Conservation (phyloP, 2,329 filamentous ascomycete species). For the Ophiostoma piceae region DNA sequence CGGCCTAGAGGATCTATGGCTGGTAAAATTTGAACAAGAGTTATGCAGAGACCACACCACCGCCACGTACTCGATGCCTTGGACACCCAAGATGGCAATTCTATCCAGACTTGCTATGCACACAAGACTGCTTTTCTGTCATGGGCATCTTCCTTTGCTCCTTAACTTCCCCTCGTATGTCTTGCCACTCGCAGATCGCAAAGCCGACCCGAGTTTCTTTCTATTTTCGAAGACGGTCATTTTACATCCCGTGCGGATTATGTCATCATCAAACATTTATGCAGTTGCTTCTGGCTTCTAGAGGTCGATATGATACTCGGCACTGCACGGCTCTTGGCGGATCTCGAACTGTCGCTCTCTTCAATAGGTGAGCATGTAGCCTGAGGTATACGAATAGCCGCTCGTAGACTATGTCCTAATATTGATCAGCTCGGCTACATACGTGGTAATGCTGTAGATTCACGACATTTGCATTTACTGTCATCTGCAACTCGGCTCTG, state of each 20-base stretch:
- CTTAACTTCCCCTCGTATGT: neutral
- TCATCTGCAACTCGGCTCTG: neutral
- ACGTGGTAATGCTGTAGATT: neutral
- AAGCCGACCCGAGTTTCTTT: neutral
- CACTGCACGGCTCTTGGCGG: neutral
- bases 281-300: neutral
- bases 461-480: neutral
- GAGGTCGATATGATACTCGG: neutral
- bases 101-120: neutral
- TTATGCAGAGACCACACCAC: slow-evolving; percentile 12
- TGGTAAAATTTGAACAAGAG: neutral
- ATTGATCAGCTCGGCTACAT: neutral
- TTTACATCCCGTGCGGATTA: neutral
- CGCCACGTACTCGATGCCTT: neutral
- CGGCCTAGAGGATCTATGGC: neutral
- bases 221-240: neutral
- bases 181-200: neutral
- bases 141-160: neutral
- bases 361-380: neutral
- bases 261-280: neutral
- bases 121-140: neutral
- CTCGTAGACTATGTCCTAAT: neutral
- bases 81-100: neutral
- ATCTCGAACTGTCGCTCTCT: neutral
- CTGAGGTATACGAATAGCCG: neutral